Evolutionary conservation across 2,329 filamentous ascomycete species (phyloP).

Genomic region (Exophiala sp.): DNA sequence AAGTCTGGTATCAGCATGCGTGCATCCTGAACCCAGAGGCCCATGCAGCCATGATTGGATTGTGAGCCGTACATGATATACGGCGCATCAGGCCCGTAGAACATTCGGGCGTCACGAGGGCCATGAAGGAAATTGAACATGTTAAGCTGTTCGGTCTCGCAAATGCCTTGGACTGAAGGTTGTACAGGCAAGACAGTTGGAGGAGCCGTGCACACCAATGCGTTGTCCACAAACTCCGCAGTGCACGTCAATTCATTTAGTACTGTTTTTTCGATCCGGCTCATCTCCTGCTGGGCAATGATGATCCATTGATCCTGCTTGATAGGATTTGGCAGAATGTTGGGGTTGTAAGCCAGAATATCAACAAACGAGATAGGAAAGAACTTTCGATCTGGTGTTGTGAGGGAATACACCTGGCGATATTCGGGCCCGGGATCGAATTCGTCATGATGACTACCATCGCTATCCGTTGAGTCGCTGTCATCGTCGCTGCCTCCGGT

Average conservation of each 20-base stretch:
- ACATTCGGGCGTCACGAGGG: slow-evolving; percentile 58
- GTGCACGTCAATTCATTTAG: slow-evolving; percentile 47
- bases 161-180: slow-evolving; percentile 34
- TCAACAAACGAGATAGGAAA: slow-evolving; percentile 49
- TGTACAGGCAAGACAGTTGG: slow-evolving; percentile 33
- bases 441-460: too few relatives aligned
- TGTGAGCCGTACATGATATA: slow-evolving; percentile 57
- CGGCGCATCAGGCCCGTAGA: slow-evolving; percentile 49
- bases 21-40: slow-evolving; percentile 56
- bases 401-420: slow-evolving; percentile 43
- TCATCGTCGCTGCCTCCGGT: too few relatives aligned
- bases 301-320: slow-evolving; percentile 49
- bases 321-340: slow-evolving; percentile 54
- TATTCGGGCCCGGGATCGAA: slow-evolving; percentile 2
- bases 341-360: slow-evolving; percentile 49
- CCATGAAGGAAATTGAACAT: slow-evolving; percentile 36
- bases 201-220: background rate
- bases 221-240: slow-evolving; percentile 32
- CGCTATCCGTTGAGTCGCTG: too few relatives aligned
- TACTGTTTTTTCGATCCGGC: slow-evolving; percentile 3
- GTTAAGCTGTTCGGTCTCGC: slow-evolving; percentile 41
- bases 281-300: slow-evolving; percentile 45
- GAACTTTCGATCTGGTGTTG: slow-evolving; percentile 45
- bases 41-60: slow-evolving; percentile 54
- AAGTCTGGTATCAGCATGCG: slow-evolving; percentile 39